Base-by-base conservation (phyloP, 805 yeast genomes). In the Kuraishia piskuri region DNA sequence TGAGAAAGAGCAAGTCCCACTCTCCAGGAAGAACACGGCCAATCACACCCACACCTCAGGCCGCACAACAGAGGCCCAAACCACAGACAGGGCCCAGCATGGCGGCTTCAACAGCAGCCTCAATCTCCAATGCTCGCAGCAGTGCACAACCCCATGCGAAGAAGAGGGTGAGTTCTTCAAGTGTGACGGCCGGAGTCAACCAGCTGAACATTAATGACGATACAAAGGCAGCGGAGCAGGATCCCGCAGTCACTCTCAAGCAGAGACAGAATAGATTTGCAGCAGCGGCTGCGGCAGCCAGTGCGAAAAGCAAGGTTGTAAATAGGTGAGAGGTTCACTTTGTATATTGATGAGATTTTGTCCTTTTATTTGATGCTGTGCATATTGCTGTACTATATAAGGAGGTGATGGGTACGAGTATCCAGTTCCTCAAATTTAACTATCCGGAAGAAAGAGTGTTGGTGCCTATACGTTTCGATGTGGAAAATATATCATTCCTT, bases 281-380 rank as follows among this genome's bases (percentile, higher is more conserved):
- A 2, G 57, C 58, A 25, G 59, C 59, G 14, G 59, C 59, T 14
- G 59, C 59, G n/a, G 58, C 58, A 24, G 59, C 59, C 21, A 57
- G 58, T 52, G 50, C 57, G 48, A 51, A 47, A 36, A 54, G 52
- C 47, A 31, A 31, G 40, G 17, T 31, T 10, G 40, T 31, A 12
- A 31, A 31, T 31, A 31, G 40, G 40, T 31, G 40, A 31, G 40
- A 12, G 40, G 3, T 10, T 31, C 17, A 31, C 40, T 3, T 14
- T 12, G 40, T 31, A 31, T 31, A 31, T 31, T 31, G 40, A 31
- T 31, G 40, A 31, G 40, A 31, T 31, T 12, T 12, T 31, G 7
- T 31, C 14, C 14, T 31, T 8, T 12, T 12, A 31, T 4, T 31
- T 31, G 40, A n/a, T n/a, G n/a, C 14, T 14, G 14, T 12, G 17